Evolutionary conservation across 768 basidiomycete species (phyloP).

Genomic region (Strobilomyces echinocephalus): DNA sequence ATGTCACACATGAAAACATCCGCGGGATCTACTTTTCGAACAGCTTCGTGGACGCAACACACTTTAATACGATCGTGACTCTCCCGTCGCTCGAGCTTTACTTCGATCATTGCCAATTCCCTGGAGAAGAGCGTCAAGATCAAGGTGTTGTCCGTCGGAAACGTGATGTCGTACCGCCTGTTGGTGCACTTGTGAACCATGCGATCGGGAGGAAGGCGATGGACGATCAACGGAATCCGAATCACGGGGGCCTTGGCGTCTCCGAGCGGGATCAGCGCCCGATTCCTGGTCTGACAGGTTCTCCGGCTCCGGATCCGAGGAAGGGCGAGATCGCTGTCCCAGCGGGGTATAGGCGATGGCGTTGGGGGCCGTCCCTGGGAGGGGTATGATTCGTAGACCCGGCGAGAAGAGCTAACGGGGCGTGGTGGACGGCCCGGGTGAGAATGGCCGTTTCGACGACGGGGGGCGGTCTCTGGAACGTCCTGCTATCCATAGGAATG

Average conservation of each 20-base stretch:
- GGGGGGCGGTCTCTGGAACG: neutral
- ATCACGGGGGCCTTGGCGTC: conserved; percentile 11
- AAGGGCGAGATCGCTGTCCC: conserved; percentile 27
- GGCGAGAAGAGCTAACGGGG: conserved; percentile 1
- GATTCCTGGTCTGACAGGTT: neutral
- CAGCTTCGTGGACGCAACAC: no score
- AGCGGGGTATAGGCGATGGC: no score
- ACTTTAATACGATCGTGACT: no score
- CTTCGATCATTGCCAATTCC: no score
- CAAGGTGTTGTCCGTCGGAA: conserved; percentile 32
- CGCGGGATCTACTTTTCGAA: no score
- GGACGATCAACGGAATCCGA: conserved; percentile 20
- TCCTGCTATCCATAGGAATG: conserved; percentile 14
- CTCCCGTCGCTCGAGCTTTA: no score
- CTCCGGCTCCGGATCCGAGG: conserved; percentile 12
- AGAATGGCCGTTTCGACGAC: neutral
- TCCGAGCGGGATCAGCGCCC: neutral
- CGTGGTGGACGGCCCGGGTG: neutral
- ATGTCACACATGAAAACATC: no score
- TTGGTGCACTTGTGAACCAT: conserved; percentile 29
- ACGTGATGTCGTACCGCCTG: conserved; percentile 30
- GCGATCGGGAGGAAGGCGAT: conserved; percentile 9
- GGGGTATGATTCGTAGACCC: conserved; percentile 2
- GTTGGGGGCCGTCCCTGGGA: no score
- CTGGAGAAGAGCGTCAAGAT: no score